A percentile compares a stretch with the other conserved stretches of the same genome.
Evolutionary conservation across 1,139 yeast genomes (phyloP).

Genomic region (Debaryomyces fabryi): DNA sequence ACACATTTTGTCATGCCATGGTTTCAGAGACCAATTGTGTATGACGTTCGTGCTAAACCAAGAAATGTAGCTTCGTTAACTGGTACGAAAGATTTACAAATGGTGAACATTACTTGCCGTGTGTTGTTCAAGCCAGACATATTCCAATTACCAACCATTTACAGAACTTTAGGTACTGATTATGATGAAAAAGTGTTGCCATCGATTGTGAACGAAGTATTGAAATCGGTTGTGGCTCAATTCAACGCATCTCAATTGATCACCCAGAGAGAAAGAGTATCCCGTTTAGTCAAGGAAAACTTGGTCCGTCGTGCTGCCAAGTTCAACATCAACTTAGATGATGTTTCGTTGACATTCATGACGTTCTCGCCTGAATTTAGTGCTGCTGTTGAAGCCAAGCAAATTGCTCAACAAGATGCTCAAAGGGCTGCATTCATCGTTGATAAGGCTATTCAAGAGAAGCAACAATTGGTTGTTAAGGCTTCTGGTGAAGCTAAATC

Average conservation of each 20-base stretch:
- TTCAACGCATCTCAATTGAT: conserved; percentile 97
- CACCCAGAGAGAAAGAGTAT: conserved; percentile 96
- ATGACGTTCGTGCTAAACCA: conserved; percentile 96
- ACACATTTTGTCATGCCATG: conserved; percentile 94
- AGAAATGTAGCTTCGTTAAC: conserved; percentile 96
- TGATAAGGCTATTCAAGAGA: conserved; percentile 96
- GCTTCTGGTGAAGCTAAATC: conserved; percentile 99
- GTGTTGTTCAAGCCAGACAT: conserved; percentile 90
- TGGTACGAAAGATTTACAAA: conserved; percentile 97
- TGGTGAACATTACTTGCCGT: conserved; percentile 98
- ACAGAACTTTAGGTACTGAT: conserved; percentile 88
- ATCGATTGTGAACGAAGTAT: conserved; percentile 93
- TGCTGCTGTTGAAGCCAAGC: conserved; percentile 97
- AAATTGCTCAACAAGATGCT: conserved; percentile 99
- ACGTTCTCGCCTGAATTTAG: conserved; percentile 98
- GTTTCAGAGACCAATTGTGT: conserved; percentile 90
- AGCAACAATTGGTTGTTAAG: conserved; percentile 92
- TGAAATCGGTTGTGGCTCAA: conserved; percentile 96
- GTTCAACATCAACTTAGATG: conserved; percentile 87
- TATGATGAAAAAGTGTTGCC: conserved; percentile 97
- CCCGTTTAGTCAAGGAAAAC: conserved; percentile 87
- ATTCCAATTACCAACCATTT: conserved; percentile 75
- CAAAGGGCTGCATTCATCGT: conserved; percentile 97
- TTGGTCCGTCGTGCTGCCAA: conserved; percentile 89
- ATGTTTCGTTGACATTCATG: conserved; percentile 94